These are phyloP conservation scores for Scenedesmus sp. DNA, from an alignment of 163 green algal species.

Conservation along the genomic window DNA sequence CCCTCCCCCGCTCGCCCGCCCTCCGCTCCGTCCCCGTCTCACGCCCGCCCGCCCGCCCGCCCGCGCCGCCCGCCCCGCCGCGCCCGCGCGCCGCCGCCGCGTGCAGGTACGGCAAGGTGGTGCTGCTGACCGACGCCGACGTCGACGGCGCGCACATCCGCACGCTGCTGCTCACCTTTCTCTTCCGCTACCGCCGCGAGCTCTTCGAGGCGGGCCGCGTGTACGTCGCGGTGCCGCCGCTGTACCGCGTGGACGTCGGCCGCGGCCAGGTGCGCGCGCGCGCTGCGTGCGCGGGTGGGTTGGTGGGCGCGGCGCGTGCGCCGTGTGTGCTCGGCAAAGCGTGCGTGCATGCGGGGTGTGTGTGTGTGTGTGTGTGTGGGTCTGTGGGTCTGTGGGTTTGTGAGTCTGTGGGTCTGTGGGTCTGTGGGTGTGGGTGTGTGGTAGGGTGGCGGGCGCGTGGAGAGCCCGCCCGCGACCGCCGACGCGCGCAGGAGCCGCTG, in stretches of 20 bases:
- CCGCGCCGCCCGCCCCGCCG: too few species aligned
- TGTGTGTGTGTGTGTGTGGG: too few species aligned
- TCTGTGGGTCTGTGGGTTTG: too few species aligned
- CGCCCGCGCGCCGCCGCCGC: too few species aligned
- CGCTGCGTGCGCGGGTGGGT: conserved; percentile 86
- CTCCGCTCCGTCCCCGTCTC: too few species aligned
- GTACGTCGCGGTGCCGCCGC: conserved; percentile 91
- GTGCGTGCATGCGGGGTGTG: too few species aligned
- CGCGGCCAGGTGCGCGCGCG: background rate
- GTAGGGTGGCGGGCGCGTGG: too few species aligned
- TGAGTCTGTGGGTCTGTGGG: too few species aligned
- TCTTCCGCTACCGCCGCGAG: conserved; percentile 92
- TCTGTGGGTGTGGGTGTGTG: too few species aligned
- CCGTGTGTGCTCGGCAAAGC: conserved; percentile 24
- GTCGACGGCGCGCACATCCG: conserved; percentile 99
- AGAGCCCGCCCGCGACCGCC: too few species aligned
- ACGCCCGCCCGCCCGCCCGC: too few species aligned
- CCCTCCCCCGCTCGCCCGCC: too few species aligned
- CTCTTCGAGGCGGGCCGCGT: conserved; percentile 93
- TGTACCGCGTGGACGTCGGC: conserved; percentile 80
- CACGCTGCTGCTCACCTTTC: conserved; percentile 98
- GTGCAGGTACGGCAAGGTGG: conserved; percentile 92
- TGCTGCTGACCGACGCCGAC: conserved; percentile 98
- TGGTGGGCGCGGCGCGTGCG: conserved; percentile 93
- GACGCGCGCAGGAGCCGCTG: conserved; percentile 16